Evolutionary conservation across 148 eudicot species (phyloP).

Genomic region (Cornus controversa): DNA sequence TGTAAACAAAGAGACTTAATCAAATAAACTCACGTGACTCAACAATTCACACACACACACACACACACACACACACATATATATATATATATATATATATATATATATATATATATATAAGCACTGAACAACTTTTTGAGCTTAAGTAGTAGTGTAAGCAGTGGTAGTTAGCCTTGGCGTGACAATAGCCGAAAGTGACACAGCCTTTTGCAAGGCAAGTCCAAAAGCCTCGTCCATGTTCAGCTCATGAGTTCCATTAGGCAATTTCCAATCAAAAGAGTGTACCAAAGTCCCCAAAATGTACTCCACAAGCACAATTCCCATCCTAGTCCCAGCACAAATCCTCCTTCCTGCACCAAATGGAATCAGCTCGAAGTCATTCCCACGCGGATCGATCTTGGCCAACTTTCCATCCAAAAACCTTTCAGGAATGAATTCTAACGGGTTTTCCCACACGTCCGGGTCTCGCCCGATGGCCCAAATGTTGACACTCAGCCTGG

Average conservation of each 20-base stretch:
- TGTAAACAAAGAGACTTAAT: too few species aligned
- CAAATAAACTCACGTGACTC: too few species aligned
- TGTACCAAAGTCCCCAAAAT: slow-evolving; percentile 34
- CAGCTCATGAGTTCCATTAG: slow-evolving; percentile 11
- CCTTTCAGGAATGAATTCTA: slow-evolving; percentile 36
- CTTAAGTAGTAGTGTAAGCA: too few species aligned
- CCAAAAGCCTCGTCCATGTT: slow-evolving; percentile 41
- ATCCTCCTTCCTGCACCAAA: slow-evolving; percentile 52
- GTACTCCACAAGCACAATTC: slow-evolving; percentile 28
- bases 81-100: too few species aligned
- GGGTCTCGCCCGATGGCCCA: slow-evolving; percentile 49
- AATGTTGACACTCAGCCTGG: slow-evolving; percentile 30
- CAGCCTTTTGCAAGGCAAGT: slow-evolving; percentile 32
- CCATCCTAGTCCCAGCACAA: slow-evolving; percentile 43
- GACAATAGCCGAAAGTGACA: slow-evolving; percentile 10
- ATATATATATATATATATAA: too few species aligned
- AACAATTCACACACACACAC: too few species aligned
- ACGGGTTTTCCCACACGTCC: slow-evolving; percentile 30
- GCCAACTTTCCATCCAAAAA: slow-evolving; percentile 22
- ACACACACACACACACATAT: too few species aligned
- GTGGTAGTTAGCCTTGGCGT: not conserved
- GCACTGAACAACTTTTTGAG: too few species aligned
- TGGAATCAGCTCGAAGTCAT: slow-evolving; percentile 37
- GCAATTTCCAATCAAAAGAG: slow-evolving; percentile 40
- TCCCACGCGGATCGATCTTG: slow-evolving; percentile 27